Conservation (phyloP, 257 asterid genomes). For the Salvia miltiorrhiza region DNA sequence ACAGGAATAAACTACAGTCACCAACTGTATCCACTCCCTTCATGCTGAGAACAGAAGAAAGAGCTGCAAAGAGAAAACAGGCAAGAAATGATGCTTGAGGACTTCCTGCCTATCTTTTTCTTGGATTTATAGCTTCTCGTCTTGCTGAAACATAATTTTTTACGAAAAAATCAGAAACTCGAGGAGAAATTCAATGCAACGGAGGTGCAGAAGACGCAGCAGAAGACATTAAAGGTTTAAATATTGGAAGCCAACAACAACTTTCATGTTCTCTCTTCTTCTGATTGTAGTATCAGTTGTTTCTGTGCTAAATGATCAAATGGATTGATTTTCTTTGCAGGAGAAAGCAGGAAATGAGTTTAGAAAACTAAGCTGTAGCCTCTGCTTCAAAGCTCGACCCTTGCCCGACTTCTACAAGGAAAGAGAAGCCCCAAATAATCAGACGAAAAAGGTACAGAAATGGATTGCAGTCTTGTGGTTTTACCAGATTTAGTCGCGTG, state of each 20-base stretch:
- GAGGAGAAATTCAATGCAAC: conserved; percentile 68
- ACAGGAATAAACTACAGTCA: conserved; percentile 61
- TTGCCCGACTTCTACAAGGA: conserved; percentile 72
- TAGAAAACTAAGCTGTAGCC: conserved; percentile 58
- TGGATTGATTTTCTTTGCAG: conserved; percentile 36
- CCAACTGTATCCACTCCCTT: conserved; percentile 66
- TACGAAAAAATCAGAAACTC: conserved; percentile 48
- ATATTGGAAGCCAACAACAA: not conserved
- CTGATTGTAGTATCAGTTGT: not conserved
- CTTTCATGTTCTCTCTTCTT: not conserved
- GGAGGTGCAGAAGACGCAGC: conserved; percentile 54
- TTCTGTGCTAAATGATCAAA: not conserved
- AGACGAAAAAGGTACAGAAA: conserved; percentile 37
- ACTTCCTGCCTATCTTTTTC: not conserved
- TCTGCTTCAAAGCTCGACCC: conserved; percentile 85
- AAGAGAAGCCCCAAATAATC: conserved; percentile 38
- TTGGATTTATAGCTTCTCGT: not conserved
- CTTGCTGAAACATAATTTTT: not conserved
- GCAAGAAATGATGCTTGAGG: conserved; percentile 28
- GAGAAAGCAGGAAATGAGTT: conserved; percentile 73
- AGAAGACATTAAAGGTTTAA: conserved; percentile 57
- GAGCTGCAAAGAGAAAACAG: conserved; percentile 91
- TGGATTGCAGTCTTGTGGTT: not conserved
- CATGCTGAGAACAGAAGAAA: conserved; percentile 70
- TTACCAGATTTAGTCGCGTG: not conserved